Evolutionary conservation across 169 alveolate species (phyloP).

Genomic region (Cryptosporidium meleagridis): DNA sequence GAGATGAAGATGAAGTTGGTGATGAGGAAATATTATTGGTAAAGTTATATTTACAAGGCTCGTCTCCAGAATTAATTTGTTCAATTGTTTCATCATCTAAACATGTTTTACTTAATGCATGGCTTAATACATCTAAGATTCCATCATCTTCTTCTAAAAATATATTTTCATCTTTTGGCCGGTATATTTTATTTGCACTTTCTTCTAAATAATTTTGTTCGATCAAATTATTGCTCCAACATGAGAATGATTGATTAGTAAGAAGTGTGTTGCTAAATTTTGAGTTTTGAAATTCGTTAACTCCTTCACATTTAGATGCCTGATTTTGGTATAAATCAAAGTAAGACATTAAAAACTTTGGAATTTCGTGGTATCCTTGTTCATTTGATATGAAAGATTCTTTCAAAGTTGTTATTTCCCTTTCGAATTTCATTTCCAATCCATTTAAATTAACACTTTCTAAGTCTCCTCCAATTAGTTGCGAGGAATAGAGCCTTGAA

Average conservation of each 20-base stretch:
- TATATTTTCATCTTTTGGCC: not conserved
- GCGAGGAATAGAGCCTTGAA: constrained; percentile 7
- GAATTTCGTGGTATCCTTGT: constrained; percentile 31
- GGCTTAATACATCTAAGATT: constrained; percentile 49
- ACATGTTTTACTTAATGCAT: constrained; percentile 33
- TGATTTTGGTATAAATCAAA: constrained; percentile 40
- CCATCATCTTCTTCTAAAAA: constrained; percentile 65
- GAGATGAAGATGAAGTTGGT: not conserved
- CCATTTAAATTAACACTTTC: constrained; percentile 32
- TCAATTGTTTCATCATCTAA: constrained; percentile 14
- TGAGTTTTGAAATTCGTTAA: not conserved
- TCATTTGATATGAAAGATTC: not conserved
- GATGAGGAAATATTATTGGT: not conserved
- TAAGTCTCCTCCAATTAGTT: constrained; percentile 14
- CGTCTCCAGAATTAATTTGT: constrained; percentile 1
- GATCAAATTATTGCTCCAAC: constrained; percentile 31
- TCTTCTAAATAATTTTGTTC: constrained; percentile 18
- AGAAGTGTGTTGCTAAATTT: not conserved
- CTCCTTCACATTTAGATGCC: not conserved
- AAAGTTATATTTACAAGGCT: not conserved
- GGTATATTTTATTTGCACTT: not conserved
- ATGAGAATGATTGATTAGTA: not conserved
- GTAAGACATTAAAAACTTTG: constrained; percentile 51
- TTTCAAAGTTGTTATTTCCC: not conserved
- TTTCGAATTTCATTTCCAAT: constrained; percentile 36